Conservation (phyloP, 225 moss, liverwort and hornwort species). For the Marchantia polymorpha region DNA sequence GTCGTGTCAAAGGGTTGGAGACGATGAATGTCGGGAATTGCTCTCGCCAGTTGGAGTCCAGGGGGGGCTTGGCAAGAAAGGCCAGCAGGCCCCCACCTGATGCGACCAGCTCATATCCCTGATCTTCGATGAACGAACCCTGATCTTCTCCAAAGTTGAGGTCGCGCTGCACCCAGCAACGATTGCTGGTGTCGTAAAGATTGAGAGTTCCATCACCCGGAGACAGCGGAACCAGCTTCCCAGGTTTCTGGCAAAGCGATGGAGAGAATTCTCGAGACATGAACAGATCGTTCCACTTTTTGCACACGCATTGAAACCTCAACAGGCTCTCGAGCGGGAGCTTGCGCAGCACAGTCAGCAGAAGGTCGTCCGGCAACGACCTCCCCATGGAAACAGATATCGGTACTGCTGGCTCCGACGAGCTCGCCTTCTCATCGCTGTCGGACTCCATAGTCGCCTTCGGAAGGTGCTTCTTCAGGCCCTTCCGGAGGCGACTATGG, state of each 20-base stretch:
- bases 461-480: too few species aligned
- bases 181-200: not conserved
- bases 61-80: too few species aligned
- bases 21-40: not conserved
- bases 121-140: too few species aligned
- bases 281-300: constrained; percentile 3
- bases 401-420: too few species aligned
- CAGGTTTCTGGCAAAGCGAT: not conserved
- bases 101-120: too few species aligned
- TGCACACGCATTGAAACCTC: not conserved
- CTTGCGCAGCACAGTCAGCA: not conserved
- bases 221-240: constrained; percentile 12
- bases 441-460: not conserved
- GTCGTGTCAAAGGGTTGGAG: not conserved
- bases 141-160: not conserved
- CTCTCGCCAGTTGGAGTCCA: not conserved
- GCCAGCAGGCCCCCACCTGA: too few species aligned
- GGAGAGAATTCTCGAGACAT: not conserved
- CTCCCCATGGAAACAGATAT: not conserved
- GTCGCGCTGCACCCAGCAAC: not conserved
- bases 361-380: constrained; percentile 1
- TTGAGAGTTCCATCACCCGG: not conserved
- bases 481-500: too few species aligned
- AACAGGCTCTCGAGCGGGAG: constrained; percentile 9
- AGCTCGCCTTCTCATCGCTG: too few species aligned